These are phyloP conservation scores for Detonula confervacea DNA, from an alignment of 352 stramenopile genomes.

Conservation along the genomic window DNA sequence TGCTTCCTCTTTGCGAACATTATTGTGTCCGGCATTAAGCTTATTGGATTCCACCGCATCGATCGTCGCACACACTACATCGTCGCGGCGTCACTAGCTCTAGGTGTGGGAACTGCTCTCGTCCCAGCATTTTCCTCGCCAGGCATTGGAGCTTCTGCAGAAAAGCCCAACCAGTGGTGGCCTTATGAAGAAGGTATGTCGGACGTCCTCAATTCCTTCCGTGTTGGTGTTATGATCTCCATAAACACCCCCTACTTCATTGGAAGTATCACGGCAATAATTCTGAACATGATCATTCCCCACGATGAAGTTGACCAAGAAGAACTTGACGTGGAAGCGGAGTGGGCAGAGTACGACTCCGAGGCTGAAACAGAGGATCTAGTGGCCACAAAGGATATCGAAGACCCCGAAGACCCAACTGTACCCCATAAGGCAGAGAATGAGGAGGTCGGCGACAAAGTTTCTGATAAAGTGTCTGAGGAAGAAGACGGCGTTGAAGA, in stretches of 20 bases:
- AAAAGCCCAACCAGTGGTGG: too few species aligned
- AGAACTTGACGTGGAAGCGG: background rate
- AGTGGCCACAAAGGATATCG: too few species aligned
- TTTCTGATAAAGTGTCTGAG: too few species aligned
- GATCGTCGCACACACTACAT: constrained; percentile 76
- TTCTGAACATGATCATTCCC: constrained; percentile 77
- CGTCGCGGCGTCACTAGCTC: constrained; percentile 61
- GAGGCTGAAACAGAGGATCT: too few species aligned
- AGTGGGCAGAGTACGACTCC: too few species aligned
- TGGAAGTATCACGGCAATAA: constrained; percentile 69
- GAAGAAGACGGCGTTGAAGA: too few species aligned
- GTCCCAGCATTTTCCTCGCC: constrained; percentile 70
- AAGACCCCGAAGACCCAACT: too few species aligned
- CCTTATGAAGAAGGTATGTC: too few species aligned
- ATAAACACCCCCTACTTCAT: constrained; percentile 83
- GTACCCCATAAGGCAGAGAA: too few species aligned
- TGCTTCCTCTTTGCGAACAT: constrained; percentile 84
- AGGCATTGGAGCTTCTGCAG: constrained; percentile 64
- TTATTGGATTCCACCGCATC: constrained; percentile 63
- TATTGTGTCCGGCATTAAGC: constrained; percentile 65
- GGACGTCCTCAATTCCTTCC: constrained; percentile 70
- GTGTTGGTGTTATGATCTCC: constrained; percentile 72
- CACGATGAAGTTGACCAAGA: constrained; percentile 57
- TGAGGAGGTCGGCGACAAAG: too few species aligned
- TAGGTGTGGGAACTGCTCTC: constrained; percentile 76